phyloP scores from a whole-genome alignment of 257 asterid genomes.

The Misopates orontium region DNA sequence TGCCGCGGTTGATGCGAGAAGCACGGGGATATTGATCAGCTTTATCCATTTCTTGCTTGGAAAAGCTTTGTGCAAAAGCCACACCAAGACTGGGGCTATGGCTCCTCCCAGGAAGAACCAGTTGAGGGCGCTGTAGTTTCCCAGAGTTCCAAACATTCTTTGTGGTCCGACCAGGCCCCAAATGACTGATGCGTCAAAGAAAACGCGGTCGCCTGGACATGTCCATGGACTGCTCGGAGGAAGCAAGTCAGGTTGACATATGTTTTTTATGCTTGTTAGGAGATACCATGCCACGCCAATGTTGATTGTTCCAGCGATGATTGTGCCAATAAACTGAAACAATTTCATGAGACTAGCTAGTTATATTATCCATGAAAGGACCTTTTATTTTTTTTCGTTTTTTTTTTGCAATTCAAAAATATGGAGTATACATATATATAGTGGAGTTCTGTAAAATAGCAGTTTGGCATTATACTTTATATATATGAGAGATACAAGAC shows the following conservation, averaged over 20 bases:
- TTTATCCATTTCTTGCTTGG: conserved; percentile 59
- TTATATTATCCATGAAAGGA: too few relatives aligned
- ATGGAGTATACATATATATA: too few relatives aligned
- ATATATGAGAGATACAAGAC: too few relatives aligned
- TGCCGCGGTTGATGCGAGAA: conserved; percentile 50
- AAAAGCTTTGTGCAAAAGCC: conserved; percentile 44
- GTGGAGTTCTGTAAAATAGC: too few relatives aligned
- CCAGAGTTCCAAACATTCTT: conserved; percentile 54
- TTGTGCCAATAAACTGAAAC: conserved; percentile 55
- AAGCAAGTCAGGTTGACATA: conserved; percentile 52
- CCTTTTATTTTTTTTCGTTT: too few relatives aligned
- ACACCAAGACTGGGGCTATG: conserved; percentile 48
- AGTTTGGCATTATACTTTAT: too few relatives aligned
- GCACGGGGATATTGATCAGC: conserved; percentile 60
- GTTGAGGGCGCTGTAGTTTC: conserved; percentile 57
- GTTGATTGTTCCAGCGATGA: conserved; percentile 65
- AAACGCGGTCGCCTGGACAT: conserved; percentile 53
- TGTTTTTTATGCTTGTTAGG: conserved; percentile 44
- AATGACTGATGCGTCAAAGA: conserved; percentile 73
- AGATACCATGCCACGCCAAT: conserved; percentile 63
- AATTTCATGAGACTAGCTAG: too few relatives aligned
- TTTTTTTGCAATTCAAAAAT: too few relatives aligned
- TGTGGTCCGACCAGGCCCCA: conserved; percentile 83
- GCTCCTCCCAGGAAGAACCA: conserved; percentile 69
- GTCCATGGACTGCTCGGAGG: conserved; percentile 75